A percentile compares a stretch with the other conserved stretches of the same genome.
Evolutionary conservation across 2,329 filamentous ascomycete species (phyloP).

Genomic region (Nigrospora oryzae): DNA sequence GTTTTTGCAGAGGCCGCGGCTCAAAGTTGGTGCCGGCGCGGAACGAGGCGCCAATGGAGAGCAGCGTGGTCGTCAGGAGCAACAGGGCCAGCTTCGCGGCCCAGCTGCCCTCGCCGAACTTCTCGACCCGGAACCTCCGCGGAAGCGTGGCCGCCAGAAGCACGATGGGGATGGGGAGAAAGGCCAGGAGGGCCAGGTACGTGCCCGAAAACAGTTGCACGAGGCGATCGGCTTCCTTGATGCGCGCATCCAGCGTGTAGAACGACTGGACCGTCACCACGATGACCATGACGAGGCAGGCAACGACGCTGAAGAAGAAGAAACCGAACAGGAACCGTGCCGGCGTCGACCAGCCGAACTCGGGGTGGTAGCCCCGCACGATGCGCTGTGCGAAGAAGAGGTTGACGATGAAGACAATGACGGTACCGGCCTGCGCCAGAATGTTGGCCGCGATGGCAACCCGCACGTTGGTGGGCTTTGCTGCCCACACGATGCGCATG

Average conservation of each 20-base stretch:
- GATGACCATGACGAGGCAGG: slow-evolving; percentile 22
- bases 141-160: not conserved
- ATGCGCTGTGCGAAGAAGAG: slow-evolving; percentile 29
- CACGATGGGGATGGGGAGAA: slow-evolving; percentile 22
- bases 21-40: slow-evolving; percentile 41
- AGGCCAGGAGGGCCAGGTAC: slow-evolving; percentile 19
- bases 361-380: slow-evolving; percentile 25
- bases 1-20: slow-evolving; percentile 26
- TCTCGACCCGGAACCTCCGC: slow-evolving; percentile 19
- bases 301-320: slow-evolving; percentile 18
- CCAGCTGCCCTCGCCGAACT: slow-evolving; percentile 48
- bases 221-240: slow-evolving; percentile 10
- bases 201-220: slow-evolving; percentile 17
- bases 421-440: slow-evolving; percentile 26
- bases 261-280: slow-evolving; percentile 17
- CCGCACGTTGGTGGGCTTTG: slow-evolving; percentile 14
- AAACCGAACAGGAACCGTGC: slow-evolving; percentile 17
- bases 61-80: slow-evolving; percentile 32
- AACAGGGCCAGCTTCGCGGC: slow-evolving; percentile 44
- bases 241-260: slow-evolving; percentile 14
- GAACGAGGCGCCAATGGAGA: slow-evolving; percentile 50
- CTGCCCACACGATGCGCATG: slow-evolving; percentile 26
- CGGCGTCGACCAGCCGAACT: slow-evolving; percentile 22
- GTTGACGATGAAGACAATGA: slow-evolving; percentile 26
- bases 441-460: slow-evolving; percentile 25